Base-by-base conservation (phyloP, 352 stramenopile species). In the Phytophthora meadii region DNA sequence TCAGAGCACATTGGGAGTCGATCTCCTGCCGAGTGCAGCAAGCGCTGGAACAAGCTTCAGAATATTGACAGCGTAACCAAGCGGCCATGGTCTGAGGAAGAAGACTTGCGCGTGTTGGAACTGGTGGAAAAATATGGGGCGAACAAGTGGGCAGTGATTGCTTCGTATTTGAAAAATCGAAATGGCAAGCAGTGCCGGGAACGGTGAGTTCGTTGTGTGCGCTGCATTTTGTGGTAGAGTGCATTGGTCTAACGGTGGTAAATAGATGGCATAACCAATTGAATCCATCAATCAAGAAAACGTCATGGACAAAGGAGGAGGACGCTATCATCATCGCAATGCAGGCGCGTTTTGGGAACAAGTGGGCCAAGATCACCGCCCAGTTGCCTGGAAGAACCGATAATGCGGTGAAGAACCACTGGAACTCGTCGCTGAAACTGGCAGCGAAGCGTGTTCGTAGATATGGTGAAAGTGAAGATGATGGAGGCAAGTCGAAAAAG, bases 391-490 rank as follows among this genome's bases (percentile, higher is more conserved):
- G 97, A 2, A 80, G 97, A 3, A 96, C 88, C 0, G 96, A 99
- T 66, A 99, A 99, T 48, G 91, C 92, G 3, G 97, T 99, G 46
- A 99, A 99, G 78, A 99, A 99, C 70, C 89, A 97, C 39, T 99
- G 94, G 93, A 85, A 98, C 41, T 94, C 87, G 19, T 95, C 87
- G 19, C 79, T 95, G 65, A 92, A 94, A 64, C 48, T 72, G 0
- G 75, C 79, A 28, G 55, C 76, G 5, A 89, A 89, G 65, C 52
- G 54, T 59, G 30, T 34, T 27, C 27, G 52, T 47, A 47, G 15
- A 7, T 46, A 32, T 15, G 17, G 2, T 15, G 12, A 3, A 17
- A 34, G 19, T 32, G 7, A 2, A 12, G 30, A 36, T 36, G 30
- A 36, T 5, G 30, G 30, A 36, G 25, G 27, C 36, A 72, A 61